These are phyloP conservation scores for Colletotrichum melonis DNA, from an alignment of 2,329 filamentous ascomycete species.

Conservation along the genomic window DNA sequence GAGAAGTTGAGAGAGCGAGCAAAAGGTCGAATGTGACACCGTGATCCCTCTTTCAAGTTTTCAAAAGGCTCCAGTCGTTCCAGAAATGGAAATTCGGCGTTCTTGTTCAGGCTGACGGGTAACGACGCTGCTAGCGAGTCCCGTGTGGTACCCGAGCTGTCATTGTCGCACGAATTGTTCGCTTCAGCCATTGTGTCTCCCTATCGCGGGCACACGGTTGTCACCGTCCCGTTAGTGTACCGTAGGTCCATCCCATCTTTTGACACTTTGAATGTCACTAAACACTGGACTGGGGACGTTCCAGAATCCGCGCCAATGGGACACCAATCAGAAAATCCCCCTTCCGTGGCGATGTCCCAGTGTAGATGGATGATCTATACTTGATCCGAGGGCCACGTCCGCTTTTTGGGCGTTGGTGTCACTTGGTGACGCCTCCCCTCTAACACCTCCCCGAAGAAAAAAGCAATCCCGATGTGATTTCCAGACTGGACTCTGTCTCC, in stretches of 20 bases:
- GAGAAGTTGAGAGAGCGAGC: not conserved
- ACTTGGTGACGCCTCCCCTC: too few relatives aligned
- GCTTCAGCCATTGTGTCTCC: not conserved
- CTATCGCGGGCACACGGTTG: not conserved
- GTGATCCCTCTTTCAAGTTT: not conserved
- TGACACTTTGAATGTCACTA: slow-evolving; percentile 11
- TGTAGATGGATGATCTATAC: not conserved
- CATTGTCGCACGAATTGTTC: not conserved
- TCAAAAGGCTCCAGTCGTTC: not conserved
- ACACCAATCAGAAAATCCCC: not conserved
- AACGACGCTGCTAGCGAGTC: not conserved
- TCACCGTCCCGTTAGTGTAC: slow-evolving; percentile 4
- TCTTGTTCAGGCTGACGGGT: not conserved
- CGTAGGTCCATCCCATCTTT: not conserved
- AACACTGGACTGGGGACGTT: not conserved
- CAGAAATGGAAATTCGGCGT: slow-evolving; percentile 2
- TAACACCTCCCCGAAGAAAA: too few relatives aligned
- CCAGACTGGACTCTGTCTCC: not conserved
- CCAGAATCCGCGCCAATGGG: slow-evolving; percentile 16
- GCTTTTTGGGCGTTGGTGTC: not conserved
- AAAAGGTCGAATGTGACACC: not conserved
- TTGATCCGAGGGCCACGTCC: not conserved
- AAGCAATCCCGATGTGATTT: not conserved
- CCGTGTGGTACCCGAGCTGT: not conserved
- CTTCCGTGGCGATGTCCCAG: not conserved